Base-by-base conservation (phyloP, 345 rosid species). In the Gossypium mustelinum region DNA sequence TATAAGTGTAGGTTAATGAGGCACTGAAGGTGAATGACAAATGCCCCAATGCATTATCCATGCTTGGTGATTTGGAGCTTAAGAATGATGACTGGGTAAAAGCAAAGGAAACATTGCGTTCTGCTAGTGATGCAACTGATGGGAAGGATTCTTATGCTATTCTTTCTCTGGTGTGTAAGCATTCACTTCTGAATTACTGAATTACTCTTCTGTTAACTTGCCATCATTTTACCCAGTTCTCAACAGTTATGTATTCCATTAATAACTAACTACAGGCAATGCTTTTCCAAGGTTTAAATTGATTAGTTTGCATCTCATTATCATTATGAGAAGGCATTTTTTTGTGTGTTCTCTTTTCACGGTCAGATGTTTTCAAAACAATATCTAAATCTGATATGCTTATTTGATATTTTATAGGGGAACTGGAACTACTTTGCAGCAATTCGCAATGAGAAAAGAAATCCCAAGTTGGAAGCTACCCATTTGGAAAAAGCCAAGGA, bases 71-170 rank as follows among this genome's bases (percentile, higher is more conserved):
- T 79, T 80, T 94, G 79, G 99, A 94, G 88, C 99, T 94, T 72
- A 94, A 93, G 86, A 94, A 90, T 78, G 99, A 94, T 84, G 98
- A 94, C 78, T 94, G 99, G 99, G 99, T 94, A 64, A 94, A 93
- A 87, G 99, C 99, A 68, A 94, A 94, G 82, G 99, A 94, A 83
- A 94, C 99, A 39, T 83, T 91, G 73, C 94, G 99, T 71, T 89
- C 99, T 83, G 98, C 97, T 74, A 89, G 86, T 87, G 98, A 94
- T 82, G 97, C 90, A 56, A 87, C 96, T 25, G 93, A 89, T 58
- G 99, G 98, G 85, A 94, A 93, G 82, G 98, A 94, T 81, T 94
- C 98, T 84, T 94, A 93, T 84, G 87, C 98, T 24, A 88, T 82
- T 75, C 96, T 94, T 61, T 89, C 98, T 83, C 86, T 94, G 96